Evolutionary conservation across 2,329 filamentous ascomycete species (phyloP).

Genomic region (Pseudogymnoascus sp.): DNA sequence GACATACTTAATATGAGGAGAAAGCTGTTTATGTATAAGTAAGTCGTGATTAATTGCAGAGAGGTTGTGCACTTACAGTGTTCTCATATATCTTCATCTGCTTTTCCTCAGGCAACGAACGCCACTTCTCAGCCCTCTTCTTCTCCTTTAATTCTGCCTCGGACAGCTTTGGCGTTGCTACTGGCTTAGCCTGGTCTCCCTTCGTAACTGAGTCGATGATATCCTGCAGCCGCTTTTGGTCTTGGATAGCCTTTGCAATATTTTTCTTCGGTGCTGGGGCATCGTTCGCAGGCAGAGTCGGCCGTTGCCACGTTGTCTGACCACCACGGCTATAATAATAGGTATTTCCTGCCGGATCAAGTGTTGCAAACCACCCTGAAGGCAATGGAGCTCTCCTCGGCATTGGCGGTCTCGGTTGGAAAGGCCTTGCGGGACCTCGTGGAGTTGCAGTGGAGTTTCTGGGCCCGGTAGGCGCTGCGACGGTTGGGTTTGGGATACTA

Average conservation of each 20-base stretch:
- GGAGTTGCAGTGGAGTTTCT: slow-evolving; percentile 25
- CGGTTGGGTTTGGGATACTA: slow-evolving; percentile 19
- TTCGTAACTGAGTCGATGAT: slow-evolving; percentile 81
- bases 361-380: slow-evolving; percentile 71
- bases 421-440: slow-evolving; percentile 34
- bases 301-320: slow-evolving; percentile 72
- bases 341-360: slow-evolving; percentile 58
- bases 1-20: slow-evolving; percentile 76
- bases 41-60: slow-evolving; percentile 14
- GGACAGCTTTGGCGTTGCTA: slow-evolving; percentile 11
- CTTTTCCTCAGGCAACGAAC: slow-evolving; percentile 64
- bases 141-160: slow-evolving; percentile 45
- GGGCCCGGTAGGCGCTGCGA: slow-evolving; percentile 38
- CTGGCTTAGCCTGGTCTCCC: slow-evolving; percentile 40
- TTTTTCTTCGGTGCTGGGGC: slow-evolving; percentile 44
- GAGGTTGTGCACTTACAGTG: slow-evolving; percentile 54
- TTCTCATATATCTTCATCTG: slow-evolving; percentile 94
- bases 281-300: slow-evolving; percentile 60
- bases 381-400: slow-evolving; percentile 58
- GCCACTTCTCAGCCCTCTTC: slow-evolving; percentile 63
- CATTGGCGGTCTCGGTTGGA: slow-evolving; percentile 46
- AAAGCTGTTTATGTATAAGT: slow-evolving; percentile 48
- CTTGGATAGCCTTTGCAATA: slow-evolving; percentile 34
- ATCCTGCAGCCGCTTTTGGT: slow-evolving; percentile 60
- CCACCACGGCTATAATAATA: slow-evolving; percentile 84